Conservation (phyloP, 345 rosid genomes). For the Microthlaspi erraticum region DNA sequence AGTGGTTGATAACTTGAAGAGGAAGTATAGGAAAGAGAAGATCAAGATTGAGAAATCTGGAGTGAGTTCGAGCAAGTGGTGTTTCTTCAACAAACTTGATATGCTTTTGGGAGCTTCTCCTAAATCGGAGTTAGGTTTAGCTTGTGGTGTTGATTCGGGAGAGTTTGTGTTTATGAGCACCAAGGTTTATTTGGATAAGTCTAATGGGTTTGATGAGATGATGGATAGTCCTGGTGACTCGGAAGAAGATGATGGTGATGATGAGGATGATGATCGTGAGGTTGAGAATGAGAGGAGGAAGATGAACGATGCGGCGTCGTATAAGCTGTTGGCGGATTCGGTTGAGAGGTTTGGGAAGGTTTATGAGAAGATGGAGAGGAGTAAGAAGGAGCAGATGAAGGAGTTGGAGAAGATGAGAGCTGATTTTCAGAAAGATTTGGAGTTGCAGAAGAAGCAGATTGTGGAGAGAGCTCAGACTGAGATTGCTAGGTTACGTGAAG, state of each 20-base stretch:
- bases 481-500: slow-evolving; percentile 71
- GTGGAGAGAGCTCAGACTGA: slow-evolving; percentile 81
- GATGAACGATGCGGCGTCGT: slow-evolving; percentile 58
- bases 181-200: slow-evolving; percentile 63
- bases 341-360: slow-evolving; percentile 79
- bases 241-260: slow-evolving; percentile 51
- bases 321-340: slow-evolving; percentile 81
- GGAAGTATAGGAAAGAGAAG: slow-evolving; percentile 95
- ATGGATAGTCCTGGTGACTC: slow-evolving; percentile 91
- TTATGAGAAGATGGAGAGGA: slow-evolving; percentile 91
- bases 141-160: slow-evolving; percentile 92
- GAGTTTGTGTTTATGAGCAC: slow-evolving; percentile 83
- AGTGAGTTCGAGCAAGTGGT: slow-evolving; percentile 68
- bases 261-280: slow-evolving; percentile 69
- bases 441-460: slow-evolving; percentile 85
- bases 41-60: slow-evolving; percentile 52
- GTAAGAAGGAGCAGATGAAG: slow-evolving; percentile 80
- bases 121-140: slow-evolving; percentile 69
- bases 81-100: slow-evolving; percentile 87
- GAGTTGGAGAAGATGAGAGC: slow-evolving; percentile 95
- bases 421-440: slow-evolving; percentile 90
- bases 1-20: slow-evolving; percentile 86
- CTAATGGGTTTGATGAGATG: slow-evolving; percentile 85
- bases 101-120: slow-evolving; percentile 67
- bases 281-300: slow-evolving; percentile 74